Base-by-base conservation (phyloP, 345 rosid genomes). In the Cardamine chenopodiifolia region DNA sequence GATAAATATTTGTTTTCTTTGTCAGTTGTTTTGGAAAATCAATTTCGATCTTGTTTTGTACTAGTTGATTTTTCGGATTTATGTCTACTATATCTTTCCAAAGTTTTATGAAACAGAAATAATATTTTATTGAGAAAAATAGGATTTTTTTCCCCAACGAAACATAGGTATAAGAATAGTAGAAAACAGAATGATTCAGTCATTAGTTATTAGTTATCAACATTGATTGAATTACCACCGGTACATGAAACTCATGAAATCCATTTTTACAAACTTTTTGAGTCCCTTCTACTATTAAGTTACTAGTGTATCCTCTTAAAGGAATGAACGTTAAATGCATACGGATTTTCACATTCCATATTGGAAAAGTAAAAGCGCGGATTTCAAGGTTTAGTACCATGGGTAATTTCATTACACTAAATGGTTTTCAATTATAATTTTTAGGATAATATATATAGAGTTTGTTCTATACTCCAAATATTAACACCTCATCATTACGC, bases 281-380 rank as follows among this genome's bases (percentile, higher is more conserved):
- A 39, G n/a, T 39, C 44, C 66, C 28, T 32, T 20, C 10, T 14
- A 6, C 10, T 14, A 6, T 28, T 7, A 49, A 50, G 63, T 72
- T 53, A 52, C 45, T 72, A 3, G 19, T 25, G 17, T 8, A 44
- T 34, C 4, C 1, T 32, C n/a, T 66, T 32, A n/a, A 56, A 23
- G 17, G 5, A 45, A 35, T 4, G 17, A 14, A 73, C 19, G 18
- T 73, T 42, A 20, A 28, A 73, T 65, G 22, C 31, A 65, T 57
- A 8, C 18, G 42, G 72, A 53, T 44, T 66, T 73, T 44, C 63
- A 22, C 23, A 74, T 56, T 66, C 66, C 52, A 35, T 8, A 56
- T 56, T 47, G 78, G 59, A 56, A 74, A 74, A 66, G 8, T 13
- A 34, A 48, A 66, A 8, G 4, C 12, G 4, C 4, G 13, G 3